Percentiles rank a stretch among this genome's conserved stretches.
These are phyloP conservation scores for Kodamaea hsintzibuensis DNA, from an alignment of 805 yeast genomes.

Conservation along the genomic window DNA sequence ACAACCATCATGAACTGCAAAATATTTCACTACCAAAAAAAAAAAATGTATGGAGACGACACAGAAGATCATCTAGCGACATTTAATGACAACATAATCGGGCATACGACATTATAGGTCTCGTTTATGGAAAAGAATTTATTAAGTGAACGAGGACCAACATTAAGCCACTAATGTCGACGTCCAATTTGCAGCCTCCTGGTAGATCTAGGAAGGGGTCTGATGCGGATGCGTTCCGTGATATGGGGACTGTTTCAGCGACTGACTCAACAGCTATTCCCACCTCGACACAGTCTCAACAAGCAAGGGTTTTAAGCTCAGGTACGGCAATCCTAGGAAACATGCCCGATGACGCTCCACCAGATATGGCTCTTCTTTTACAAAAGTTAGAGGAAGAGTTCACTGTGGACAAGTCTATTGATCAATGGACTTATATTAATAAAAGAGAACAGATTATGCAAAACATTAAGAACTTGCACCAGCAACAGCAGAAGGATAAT, in stretches of 20 bases:
- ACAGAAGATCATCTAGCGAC: background rate
- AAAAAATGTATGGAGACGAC: background rate
- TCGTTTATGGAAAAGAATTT: background rate
- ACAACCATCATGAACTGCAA: background rate
- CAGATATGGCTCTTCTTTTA: constrained; percentile 44
- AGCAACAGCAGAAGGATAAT: constrained; percentile 23
- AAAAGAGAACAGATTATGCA: constrained; percentile 46
- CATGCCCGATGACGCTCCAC: constrained; percentile 40
- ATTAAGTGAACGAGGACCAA: background rate
- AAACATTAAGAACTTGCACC: constrained; percentile 35
- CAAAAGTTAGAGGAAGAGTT: constrained; percentile 46
- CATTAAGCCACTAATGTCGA: background rate
- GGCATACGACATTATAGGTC: background rate
- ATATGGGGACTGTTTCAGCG: constrained; percentile 24
- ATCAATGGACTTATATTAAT: constrained; percentile 49
- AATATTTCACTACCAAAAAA: background rate
- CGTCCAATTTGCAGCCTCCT: constrained; percentile 8
- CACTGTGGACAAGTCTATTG: constrained; percentile 39
- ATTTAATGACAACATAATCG: background rate
- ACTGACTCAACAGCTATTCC: constrained; percentile 16
- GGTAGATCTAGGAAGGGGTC: constrained; percentile 21
- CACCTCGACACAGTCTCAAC: constrained; percentile 18
- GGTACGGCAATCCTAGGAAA: constrained; percentile 12
- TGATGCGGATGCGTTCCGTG: constrained; percentile 19
- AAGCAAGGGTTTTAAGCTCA: constrained; percentile 15